Base-by-base conservation (phyloP, 1,284 basidiomycete species). In the Blastosporella zonata region DNA sequence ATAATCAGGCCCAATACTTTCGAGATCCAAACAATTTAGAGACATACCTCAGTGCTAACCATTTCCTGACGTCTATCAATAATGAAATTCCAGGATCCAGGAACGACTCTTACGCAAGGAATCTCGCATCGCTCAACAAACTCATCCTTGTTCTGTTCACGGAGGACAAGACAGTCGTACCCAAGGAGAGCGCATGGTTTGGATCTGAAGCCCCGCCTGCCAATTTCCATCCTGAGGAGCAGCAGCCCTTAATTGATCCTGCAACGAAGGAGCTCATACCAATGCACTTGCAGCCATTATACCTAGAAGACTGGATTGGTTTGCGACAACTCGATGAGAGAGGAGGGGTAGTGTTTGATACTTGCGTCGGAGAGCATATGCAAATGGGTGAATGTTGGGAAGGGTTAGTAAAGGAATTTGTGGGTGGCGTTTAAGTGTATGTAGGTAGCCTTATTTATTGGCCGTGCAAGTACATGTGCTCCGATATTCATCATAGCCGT, bases 231-330 rank as follows among this genome's bases (percentile, higher is more conserved):
- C 49, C 27, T n/a, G 49, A 44, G 2, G 43, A 43, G n/a, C 47
- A 55, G 15, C 58, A 59, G 37, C 44, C 49, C 7, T 38, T 55
- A 6, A 38, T 62, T 9, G 38, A 15, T 29, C 50, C 46, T 28
- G 22, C 42, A 13, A 54, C 54, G 13, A 67, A 67, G 60, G 62
- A 66, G 0, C 76, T 93, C 40, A 71, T 96, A 15, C 84, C 88
- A 0, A 85, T 97, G 78, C 74, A 75, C 17, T 62, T 67, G 44
- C 93, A 95, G 58, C 80, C 81, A 5, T 70, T 97, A 33, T 99
- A 97, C 67, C 64, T 62, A 1, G 79, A 93, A 44, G 91, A 99
- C 66, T 93, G 91, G 80, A 91, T 98, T 55, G 96, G 96, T 1
- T 69, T 99, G 35, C 75, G 79, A 18, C 63, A 68, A 43, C 75